These are phyloP conservation scores for Trypanosoma theileri DNA, from an alignment of 208 protist genomes.

Conservation along the genomic window DNA sequence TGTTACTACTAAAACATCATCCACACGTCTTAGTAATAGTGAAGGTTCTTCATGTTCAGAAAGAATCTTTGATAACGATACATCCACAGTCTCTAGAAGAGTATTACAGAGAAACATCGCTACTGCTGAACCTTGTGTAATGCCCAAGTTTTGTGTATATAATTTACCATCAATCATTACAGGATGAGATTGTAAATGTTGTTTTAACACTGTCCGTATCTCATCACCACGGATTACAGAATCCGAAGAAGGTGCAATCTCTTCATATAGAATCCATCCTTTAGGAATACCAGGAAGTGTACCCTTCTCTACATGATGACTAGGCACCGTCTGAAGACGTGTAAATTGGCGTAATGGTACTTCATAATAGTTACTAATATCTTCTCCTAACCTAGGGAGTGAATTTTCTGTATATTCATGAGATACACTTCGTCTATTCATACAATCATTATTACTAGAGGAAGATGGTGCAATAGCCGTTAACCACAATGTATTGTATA, in stretches of 20 bases:
- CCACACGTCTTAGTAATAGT: conserved; percentile 66
- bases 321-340: conserved; percentile 30
- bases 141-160: conserved; percentile 52
- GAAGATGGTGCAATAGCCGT: conserved; percentile 22
- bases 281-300: conserved; percentile 40
- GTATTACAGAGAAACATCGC: conserved; percentile 76
- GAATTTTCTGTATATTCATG: neutral
- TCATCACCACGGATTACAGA: conserved; percentile 36
- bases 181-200: conserved; percentile 52
- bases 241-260: neutral
- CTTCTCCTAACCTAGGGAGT: neutral
- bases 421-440: neutral
- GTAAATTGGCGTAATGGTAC: conserved; percentile 22
- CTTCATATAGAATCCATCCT: conserved; percentile 45
- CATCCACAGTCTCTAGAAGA: conserved; percentile 40
- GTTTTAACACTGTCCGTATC: conserved; percentile 34
- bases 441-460: neutral
- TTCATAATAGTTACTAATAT: neutral
- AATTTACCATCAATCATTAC: conserved; percentile 41
- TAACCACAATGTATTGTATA: conserved; percentile 46
- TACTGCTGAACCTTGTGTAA: conserved; percentile 75
- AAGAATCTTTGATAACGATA: conserved; percentile 28
- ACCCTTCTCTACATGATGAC: conserved; percentile 19
- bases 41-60: conserved; percentile 42
- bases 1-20: conserved; percentile 73